Percentiles rank a stretch among this genome's conserved stretches.
phyloP scores from a whole-genome alignment of 1,139 yeast genomes.

The Pichia sp. region DNA sequence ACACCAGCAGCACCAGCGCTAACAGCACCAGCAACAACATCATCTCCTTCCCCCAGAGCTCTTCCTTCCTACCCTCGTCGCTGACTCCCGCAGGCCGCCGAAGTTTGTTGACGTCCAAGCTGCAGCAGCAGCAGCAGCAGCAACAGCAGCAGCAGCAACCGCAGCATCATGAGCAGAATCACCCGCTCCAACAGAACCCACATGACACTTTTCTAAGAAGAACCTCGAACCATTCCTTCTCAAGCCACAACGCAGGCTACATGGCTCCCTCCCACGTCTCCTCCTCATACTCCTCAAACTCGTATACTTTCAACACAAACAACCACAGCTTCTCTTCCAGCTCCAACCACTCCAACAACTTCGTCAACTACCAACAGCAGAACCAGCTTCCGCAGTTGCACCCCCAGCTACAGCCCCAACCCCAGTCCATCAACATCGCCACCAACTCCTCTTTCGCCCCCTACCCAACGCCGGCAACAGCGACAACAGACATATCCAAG shows the following conservation, averaged over 20 bases:
- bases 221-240: slow-evolving; percentile 9
- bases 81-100: slow-evolving; percentile 29
- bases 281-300: slow-evolving; percentile 13
- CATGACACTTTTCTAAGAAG: slow-evolving; percentile 13
- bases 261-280: slow-evolving; percentile 6
- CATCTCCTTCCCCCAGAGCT: slow-evolving; percentile 20
- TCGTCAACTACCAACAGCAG: slow-evolving; percentile 14
- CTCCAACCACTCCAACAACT: neutral
- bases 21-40: neutral
- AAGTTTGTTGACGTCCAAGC: slow-evolving; percentile 30
- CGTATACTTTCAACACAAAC: neutral
- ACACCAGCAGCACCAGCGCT: neutral
- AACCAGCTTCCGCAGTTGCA: slow-evolving; percentile 5
- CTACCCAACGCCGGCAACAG: slow-evolving; percentile 39
- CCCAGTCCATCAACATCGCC: slow-evolving; percentile 2
- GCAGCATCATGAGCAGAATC: slow-evolving; percentile 8
- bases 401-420: slow-evolving; percentile 6
- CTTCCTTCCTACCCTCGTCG: slow-evolving; percentile 19
- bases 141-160: slow-evolving; percentile 13
- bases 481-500: slow-evolving; percentile 47
- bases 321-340: slow-evolving; percentile 23
- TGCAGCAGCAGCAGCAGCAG: slow-evolving; percentile 17
- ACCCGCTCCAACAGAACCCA: slow-evolving; percentile 5
- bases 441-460: slow-evolving; percentile 9
- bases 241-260: neutral